Evolutionary conservation across 352 stramenopile genomes (phyloP).

Genomic region (Globisporangium apiculatum): DNA sequence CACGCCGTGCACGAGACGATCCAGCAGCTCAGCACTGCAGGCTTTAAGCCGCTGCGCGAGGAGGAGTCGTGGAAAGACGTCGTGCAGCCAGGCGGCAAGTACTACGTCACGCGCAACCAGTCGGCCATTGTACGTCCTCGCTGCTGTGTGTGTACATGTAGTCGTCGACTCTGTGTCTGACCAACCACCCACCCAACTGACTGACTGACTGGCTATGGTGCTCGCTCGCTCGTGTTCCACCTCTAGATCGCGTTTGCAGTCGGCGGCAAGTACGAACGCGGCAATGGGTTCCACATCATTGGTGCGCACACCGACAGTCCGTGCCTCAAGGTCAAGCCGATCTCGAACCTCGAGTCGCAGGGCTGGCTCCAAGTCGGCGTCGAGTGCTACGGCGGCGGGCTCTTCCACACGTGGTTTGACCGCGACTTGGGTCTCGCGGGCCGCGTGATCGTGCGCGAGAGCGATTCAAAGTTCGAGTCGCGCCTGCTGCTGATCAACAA

Average conservation of each 20-base stretch:
- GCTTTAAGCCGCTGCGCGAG: slow-evolving; percentile 90
- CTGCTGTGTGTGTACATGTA: neutral
- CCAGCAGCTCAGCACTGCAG: slow-evolving; percentile 72
- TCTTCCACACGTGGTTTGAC: slow-evolving; percentile 99
- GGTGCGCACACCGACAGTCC: slow-evolving; percentile 96
- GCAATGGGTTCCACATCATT: slow-evolving; percentile 95
- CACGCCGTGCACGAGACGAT: slow-evolving; percentile 89
- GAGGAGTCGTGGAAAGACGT: slow-evolving; percentile 57
- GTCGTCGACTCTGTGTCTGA: no score
- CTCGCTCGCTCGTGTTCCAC: neutral
- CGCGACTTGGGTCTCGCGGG: slow-evolving; percentile 92
- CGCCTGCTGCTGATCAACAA: slow-evolving; percentile 91
- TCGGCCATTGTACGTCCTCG: slow-evolving; percentile 76
- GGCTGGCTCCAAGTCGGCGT: slow-evolving; percentile 81
- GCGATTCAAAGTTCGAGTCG: slow-evolving; percentile 57
- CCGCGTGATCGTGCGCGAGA: slow-evolving; percentile 87
- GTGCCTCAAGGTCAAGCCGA: slow-evolving; percentile 94
- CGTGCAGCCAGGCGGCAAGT: slow-evolving; percentile 87
- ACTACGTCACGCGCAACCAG: slow-evolving; percentile 97
- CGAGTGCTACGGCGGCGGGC: slow-evolving; percentile 84
- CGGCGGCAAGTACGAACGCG: slow-evolving; percentile 86
- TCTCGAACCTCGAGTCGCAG: slow-evolving; percentile 85
- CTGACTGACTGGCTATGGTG: neutral
- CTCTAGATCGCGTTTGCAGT: slow-evolving; percentile 88
- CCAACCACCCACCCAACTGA: no score